phyloP scores from a whole-genome alignment of 1,284 basidiomycete species.

The Trichosporon sp. region DNA sequence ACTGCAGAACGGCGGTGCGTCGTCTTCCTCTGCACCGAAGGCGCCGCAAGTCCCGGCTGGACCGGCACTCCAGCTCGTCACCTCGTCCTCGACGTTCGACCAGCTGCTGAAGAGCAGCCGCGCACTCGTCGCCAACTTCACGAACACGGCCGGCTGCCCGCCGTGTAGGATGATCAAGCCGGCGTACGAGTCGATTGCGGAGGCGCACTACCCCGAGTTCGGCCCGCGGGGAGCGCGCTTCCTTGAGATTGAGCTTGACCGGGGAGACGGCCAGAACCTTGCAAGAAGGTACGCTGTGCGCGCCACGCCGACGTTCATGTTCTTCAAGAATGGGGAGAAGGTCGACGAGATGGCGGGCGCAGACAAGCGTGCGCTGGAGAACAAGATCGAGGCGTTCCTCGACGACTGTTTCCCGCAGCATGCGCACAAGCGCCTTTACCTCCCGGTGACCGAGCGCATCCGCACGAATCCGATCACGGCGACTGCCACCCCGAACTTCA shows the following conservation, averaged over 20 bases:
- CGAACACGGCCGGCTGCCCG: conserved; percentile 60
- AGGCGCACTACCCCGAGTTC: conserved; percentile 29
- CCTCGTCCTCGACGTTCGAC: conserved; percentile 58
- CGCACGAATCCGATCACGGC: conserved; percentile 73
- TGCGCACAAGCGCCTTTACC: conserved; percentile 61
- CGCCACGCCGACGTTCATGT: conserved; percentile 81
- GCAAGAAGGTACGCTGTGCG: conserved; percentile 63
- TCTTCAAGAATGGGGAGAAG: conserved; percentile 73
- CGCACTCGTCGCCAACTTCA: conserved; percentile 61
- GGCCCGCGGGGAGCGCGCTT: conserved; percentile 54
- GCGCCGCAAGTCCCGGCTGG: not conserved
- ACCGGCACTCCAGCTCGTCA: conserved; percentile 61
- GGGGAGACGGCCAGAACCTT: conserved; percentile 60
- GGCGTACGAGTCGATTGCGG: conserved; percentile 54
- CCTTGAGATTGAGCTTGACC: conserved; percentile 70
- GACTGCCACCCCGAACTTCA: conserved; percentile 63
- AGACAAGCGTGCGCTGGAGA: conserved; percentile 38
- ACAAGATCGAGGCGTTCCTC: conserved; percentile 34
- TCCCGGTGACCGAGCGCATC: conserved; percentile 62
- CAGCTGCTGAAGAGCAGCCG: conserved; percentile 55
- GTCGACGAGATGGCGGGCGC: conserved; percentile 73
- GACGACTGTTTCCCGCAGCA: conserved; percentile 59
- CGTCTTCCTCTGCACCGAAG: conserved; percentile 22
- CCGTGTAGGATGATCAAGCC: conserved; percentile 64
- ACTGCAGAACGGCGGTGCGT: conserved; percentile 16